Evolutionary conservation across 371 early-diverging fungal genomes (phyloP).

Genomic region (Rhizomucor miehei): DNA sequence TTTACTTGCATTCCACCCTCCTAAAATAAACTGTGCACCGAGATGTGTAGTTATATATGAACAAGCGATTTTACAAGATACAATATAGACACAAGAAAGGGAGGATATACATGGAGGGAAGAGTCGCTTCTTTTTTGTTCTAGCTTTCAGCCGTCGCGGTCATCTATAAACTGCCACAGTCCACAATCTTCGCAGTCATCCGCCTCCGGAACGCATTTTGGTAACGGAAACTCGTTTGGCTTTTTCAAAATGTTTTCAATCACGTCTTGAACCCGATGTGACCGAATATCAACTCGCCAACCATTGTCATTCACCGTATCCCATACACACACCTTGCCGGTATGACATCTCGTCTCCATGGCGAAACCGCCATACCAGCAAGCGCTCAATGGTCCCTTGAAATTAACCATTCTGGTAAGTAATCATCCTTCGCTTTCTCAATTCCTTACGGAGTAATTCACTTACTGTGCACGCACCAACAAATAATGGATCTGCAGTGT

Average conservation of each 20-base stretch:
- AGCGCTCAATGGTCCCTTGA: conserved; percentile 62
- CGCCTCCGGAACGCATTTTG: conserved; percentile 53
- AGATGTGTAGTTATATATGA: too few relatives aligned
- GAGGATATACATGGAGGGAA: too few relatives aligned
- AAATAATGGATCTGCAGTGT: conserved; percentile 92
- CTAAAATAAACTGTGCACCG: too few relatives aligned
- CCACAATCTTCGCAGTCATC: conserved; percentile 74
- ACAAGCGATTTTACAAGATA: too few relatives aligned
- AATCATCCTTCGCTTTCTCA: neutral
- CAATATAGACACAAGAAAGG: neutral
- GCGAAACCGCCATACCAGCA: conserved; percentile 94
- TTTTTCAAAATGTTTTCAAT: conserved; percentile 75
- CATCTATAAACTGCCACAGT: conserved; percentile 65
- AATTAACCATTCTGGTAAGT: neutral
- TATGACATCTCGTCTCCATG: conserved; percentile 68
- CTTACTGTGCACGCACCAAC: conserved; percentile 80
- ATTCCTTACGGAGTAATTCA: conserved; percentile 5
- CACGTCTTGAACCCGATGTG: conserved; percentile 76
- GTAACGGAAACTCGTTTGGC: conserved; percentile 45
- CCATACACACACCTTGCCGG: conserved; percentile 61
- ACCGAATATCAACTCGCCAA: conserved; percentile 75
- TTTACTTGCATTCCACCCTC: too few relatives aligned
- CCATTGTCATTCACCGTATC: conserved; percentile 65
- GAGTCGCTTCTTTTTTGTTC: too few relatives aligned
- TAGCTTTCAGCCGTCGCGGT: conserved; percentile 17